These are phyloP conservation scores for Boletus vinaceobasis DNA, from an alignment of 768 basidiomycete genomes.

Conservation along the genomic window DNA sequence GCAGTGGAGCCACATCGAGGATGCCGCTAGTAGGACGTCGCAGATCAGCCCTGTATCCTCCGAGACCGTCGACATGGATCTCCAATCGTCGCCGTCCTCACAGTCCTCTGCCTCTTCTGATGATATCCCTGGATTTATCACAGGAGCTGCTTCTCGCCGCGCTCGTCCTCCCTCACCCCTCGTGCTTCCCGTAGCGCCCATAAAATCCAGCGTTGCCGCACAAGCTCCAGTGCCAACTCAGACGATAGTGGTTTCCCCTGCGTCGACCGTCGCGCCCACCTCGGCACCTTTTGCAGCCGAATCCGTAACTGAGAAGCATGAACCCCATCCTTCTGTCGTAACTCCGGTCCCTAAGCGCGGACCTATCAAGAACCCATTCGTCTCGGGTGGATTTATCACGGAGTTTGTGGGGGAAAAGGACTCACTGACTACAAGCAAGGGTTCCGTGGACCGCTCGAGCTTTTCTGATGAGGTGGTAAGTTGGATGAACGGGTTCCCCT, in stretches of 20 bases:
- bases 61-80: slow-evolving; percentile 34
- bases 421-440: slow-evolving; percentile 20
- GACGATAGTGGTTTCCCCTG: slow-evolving; percentile 17
- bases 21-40: slow-evolving; percentile 26
- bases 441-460: slow-evolving; percentile 15
- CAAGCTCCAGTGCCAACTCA: slow-evolving; percentile 18
- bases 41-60: slow-evolving; percentile 32
- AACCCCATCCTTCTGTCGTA: not conserved
- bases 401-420: slow-evolving; percentile 38
- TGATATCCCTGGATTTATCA: slow-evolving; percentile 34
- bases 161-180: slow-evolving; percentile 23
- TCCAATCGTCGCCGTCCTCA: slow-evolving; percentile 33
- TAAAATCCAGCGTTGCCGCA: slow-evolving; percentile 4
- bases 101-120: slow-evolving; percentile 21
- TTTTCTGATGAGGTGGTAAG: slow-evolving; percentile 17
- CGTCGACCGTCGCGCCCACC: slow-evolving; percentile 11
- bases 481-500: not conserved
- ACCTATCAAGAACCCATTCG: slow-evolving; percentile 41
- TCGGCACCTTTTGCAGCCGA: slow-evolving; percentile 9
- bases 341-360: slow-evolving; percentile 15
- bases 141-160: slow-evolving; percentile 29
- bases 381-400: slow-evolving; percentile 48
- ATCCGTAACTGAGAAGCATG: slow-evolving; percentile 9
- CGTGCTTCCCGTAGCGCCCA: slow-evolving; percentile 17
- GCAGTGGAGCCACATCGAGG: slow-evolving; percentile 21